Percentiles rank a stretch among this genome's conserved stretches.
These are phyloP conservation scores for Alternaria incomplexa DNA, from an alignment of 2,329 filamentous ascomycete species.

Conservation along the genomic window DNA sequence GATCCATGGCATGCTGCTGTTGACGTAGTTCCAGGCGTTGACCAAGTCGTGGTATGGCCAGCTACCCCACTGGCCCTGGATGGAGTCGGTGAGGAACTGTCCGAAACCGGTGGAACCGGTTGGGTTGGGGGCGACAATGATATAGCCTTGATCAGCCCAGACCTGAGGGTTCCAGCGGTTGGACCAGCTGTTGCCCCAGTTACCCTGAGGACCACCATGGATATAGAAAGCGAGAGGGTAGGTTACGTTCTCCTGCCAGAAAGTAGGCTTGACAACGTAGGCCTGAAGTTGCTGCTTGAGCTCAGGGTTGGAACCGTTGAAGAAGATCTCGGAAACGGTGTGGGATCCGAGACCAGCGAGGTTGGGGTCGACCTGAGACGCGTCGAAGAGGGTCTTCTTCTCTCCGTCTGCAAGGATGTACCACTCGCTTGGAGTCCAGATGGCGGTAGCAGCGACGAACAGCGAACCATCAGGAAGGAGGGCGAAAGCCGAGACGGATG, in stretches of 20 bases:
- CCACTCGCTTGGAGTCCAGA: conserved; percentile 44
- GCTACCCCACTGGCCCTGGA: conserved; percentile 83
- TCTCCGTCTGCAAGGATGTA: conserved; percentile 35
- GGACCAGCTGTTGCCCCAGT: conserved; percentile 77
- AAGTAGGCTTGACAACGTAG: conserved; percentile 66
- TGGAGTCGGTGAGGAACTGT: conserved; percentile 76
- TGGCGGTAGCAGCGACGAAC: conserved; percentile 36
- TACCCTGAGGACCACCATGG: conserved; percentile 81
- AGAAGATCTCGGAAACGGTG: conserved; percentile 75
- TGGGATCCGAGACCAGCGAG: conserved; percentile 68
- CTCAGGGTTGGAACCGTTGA: conserved; percentile 63
- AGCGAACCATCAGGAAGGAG: conserved; percentile 65
- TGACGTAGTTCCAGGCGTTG: conserved; percentile 77
- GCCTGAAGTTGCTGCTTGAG: conserved; percentile 67
- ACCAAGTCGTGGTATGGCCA: conserved; percentile 84
- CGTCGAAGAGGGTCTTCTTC: conserved; percentile 60
- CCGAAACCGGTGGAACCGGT: conserved; percentile 88
- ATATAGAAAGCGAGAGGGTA: conserved; percentile 82
- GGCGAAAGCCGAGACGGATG: conserved; percentile 52
- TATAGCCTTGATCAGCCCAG: conserved; percentile 86
- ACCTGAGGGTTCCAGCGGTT: conserved; percentile 85
- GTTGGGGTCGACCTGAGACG: conserved; percentile 67
- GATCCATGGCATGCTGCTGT: conserved; percentile 67
- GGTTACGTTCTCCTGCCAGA: conserved; percentile 72
- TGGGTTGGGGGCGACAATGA: conserved; percentile 81